Conservation (phyloP, 768 basidiomycete species). For the Atractiella rhizophila region DNA sequence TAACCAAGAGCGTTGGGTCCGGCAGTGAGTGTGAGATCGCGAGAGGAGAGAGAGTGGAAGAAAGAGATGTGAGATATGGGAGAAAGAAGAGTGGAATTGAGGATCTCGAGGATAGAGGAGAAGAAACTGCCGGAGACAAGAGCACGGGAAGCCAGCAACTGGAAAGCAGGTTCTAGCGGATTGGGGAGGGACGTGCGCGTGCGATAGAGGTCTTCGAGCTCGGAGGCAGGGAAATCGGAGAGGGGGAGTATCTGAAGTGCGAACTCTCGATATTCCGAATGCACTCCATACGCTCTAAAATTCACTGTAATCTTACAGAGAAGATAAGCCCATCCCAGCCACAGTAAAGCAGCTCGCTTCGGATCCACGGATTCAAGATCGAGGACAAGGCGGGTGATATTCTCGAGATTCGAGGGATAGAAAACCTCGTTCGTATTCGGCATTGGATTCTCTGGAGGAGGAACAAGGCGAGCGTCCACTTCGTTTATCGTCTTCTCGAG, state of each 20-base stretch:
- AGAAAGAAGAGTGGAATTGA: constrained; percentile 6
- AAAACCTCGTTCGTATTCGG: constrained; percentile 12
- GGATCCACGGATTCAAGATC: constrained; percentile 34
- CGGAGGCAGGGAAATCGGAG: too few species aligned
- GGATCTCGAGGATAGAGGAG: constrained; percentile 3
- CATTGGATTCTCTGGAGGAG: constrained; percentile 5
- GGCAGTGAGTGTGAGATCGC: not conserved
- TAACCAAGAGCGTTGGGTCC: constrained; percentile 16
- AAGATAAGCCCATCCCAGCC: constrained; percentile 62
- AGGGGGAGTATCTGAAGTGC: constrained; percentile 5
- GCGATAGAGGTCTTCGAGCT: too few species aligned
- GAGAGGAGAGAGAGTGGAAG: too few species aligned
- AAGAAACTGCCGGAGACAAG: constrained; percentile 8
- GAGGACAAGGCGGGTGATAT: constrained; percentile 34
- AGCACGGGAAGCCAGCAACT: constrained; percentile 9
- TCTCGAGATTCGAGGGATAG: constrained; percentile 27
- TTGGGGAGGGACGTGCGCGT: too few species aligned
- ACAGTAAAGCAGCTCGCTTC: constrained; percentile 42
- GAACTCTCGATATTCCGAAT: constrained; percentile 13
- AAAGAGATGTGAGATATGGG: not conserved
- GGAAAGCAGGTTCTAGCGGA: constrained; percentile 6
- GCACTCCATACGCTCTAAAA: constrained; percentile 12
- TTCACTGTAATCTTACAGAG: constrained; percentile 31
- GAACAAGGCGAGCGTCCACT: constrained; percentile 5
- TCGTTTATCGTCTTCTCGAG: constrained; percentile 31